Percentiles rank a stretch among this genome's conserved stretches.
Evolutionary conservation across 2,329 filamentous ascomycete genomes (phyloP).

Genomic region (Claviceps sp.): DNA sequence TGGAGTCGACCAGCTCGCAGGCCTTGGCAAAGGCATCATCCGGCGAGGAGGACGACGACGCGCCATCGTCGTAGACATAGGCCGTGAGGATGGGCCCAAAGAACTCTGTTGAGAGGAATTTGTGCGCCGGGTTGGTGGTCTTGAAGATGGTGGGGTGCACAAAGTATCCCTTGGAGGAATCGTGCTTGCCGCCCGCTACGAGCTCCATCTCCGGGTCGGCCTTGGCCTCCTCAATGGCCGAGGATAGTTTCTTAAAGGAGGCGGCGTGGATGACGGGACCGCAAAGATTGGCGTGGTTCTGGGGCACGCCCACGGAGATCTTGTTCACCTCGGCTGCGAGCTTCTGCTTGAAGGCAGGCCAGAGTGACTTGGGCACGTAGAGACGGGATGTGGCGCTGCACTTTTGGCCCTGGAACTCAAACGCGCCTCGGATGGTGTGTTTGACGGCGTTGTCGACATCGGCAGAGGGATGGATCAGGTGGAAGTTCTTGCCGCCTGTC

Average conservation of each 20-base stretch:
- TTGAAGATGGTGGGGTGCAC: slow-evolving; percentile 73
- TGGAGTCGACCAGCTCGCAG: slow-evolving; percentile 54
- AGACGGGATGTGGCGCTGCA: slow-evolving; percentile 73
- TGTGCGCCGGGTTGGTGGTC: slow-evolving; percentile 60
- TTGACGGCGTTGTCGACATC: slow-evolving; percentile 67
- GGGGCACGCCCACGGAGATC: slow-evolving; percentile 57
- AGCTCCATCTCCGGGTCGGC: slow-evolving; percentile 59
- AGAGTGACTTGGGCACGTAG: slow-evolving; percentile 65
- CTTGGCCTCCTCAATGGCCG: slow-evolving; percentile 70
- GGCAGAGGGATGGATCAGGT: slow-evolving; percentile 64
- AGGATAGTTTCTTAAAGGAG: slow-evolving; percentile 68
- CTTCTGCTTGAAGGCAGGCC: slow-evolving; percentile 55
- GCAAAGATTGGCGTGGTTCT: slow-evolving; percentile 64
- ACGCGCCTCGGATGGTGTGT: slow-evolving; percentile 75
- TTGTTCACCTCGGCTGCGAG: slow-evolving; percentile 55
- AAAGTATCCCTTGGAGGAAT: slow-evolving; percentile 68
- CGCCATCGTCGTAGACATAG: slow-evolving; percentile 64
- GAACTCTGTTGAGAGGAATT: slow-evolving; percentile 63
- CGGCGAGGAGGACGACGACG: slow-evolving; percentile 10
- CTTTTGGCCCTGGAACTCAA: slow-evolving; percentile 87
- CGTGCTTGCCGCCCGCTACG: slow-evolving; percentile 63
- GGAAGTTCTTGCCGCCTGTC: slow-evolving; percentile 91
- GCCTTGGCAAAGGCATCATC: slow-evolving; percentile 41
- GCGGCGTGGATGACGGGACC: slow-evolving; percentile 75
- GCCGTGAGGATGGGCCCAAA: slow-evolving; percentile 67